Percentiles rank a stretch among this genome's conserved stretches.
Evolutionary conservation across 192 early-diverging fungal genomes (phyloP).

Genomic region (Coemansia sp.): DNA sequence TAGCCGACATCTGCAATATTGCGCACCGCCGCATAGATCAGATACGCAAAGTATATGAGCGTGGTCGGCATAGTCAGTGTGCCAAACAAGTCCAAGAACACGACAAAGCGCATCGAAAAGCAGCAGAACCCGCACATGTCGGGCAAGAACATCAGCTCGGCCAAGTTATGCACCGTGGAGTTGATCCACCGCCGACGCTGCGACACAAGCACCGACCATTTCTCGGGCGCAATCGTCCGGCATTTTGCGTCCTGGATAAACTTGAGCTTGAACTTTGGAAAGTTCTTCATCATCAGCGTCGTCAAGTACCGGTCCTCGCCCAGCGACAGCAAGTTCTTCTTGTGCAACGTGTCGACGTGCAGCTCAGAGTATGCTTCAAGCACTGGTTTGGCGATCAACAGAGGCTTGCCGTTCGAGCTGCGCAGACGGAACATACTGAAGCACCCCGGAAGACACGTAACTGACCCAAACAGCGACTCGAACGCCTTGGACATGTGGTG

Average conservation of each 20-base stretch:
- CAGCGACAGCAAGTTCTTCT: too few species aligned
- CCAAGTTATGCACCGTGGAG: too few species aligned
- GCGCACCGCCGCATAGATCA: too few species aligned
- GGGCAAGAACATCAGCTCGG: too few species aligned
- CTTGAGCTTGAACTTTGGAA: slow-evolving; percentile 92
- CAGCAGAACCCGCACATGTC: too few species aligned
- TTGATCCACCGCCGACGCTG: slow-evolving; percentile 88
- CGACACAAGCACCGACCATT: slow-evolving; percentile 84
- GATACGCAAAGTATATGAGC: too few species aligned
- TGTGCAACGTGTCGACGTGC: slow-evolving; percentile 90
- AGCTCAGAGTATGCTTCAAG: slow-evolving; percentile 90
- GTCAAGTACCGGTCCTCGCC: too few species aligned
- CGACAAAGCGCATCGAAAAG: too few species aligned
- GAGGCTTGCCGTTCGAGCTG: slow-evolving; percentile 61
- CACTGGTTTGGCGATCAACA: slow-evolving; percentile 78
- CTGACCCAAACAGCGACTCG: too few species aligned
- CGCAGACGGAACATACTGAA: slow-evolving; percentile 87
- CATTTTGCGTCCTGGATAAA: slow-evolving; percentile 90
- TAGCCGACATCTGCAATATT: too few species aligned
- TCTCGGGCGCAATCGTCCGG: slow-evolving; percentile 86
- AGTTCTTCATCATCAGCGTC: slow-evolving; percentile 85
- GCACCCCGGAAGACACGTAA: slow-evolving; percentile 71
- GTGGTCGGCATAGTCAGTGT: too few species aligned
- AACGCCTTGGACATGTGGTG: slow-evolving; percentile 84
- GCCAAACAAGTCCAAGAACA: too few species aligned